Evolutionary conservation across 176 grass and related monocot genomes (phyloP), one percentile per base, ranked within the genome.

Genomic region (Puya raimondii): DNA sequence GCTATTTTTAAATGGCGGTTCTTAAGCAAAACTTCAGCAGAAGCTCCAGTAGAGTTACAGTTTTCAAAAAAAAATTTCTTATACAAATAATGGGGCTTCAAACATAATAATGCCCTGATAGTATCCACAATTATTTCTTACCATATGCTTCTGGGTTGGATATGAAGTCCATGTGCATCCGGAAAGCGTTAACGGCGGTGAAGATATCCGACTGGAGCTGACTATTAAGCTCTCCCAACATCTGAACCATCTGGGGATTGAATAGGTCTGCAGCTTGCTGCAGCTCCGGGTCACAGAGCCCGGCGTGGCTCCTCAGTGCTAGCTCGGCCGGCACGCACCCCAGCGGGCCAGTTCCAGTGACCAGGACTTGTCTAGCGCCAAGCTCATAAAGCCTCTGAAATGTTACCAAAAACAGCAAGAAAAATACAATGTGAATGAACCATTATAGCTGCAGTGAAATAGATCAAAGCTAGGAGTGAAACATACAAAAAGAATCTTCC

Each of bases 161-260:
- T 69, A 91, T 83, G 83, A 81, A 91, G 83, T 91, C 83, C 88
- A 91, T 86, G 77, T 91, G 80, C 88, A 91, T 86, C 73, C 70
- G 11, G 77, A 85, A 74, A 1, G 83, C 77, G 57, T 91, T 91
- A 33, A 86, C 88, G 9, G 83, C 83, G 50, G 86, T 21, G 77
- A 91, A 91, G 13, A 91, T 78, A 56, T 76, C 80, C 12, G n/a
- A 64, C 13, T 78, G 80, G 1, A 53, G 49, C 23, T 84, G 48
- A 1, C 47, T 48, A 78, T 91, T 91, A 66, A 91, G 77, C 9
- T 83, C 77, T 29, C 22, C 12, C 66, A 77, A 23, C 80, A 86
- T 74, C 7, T 23, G 16, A 42, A 86, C 70, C 63, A 91, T 69
- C 78, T 78, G 80, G 61, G 83, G 88, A 78, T 91, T 91, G 83